A percentile compares a stretch with the other conserved stretches of the same genome.
phyloP scores from a whole-genome alignment of 1,139 yeast species.

The Casaregolazyma suthepensis region DNA sequence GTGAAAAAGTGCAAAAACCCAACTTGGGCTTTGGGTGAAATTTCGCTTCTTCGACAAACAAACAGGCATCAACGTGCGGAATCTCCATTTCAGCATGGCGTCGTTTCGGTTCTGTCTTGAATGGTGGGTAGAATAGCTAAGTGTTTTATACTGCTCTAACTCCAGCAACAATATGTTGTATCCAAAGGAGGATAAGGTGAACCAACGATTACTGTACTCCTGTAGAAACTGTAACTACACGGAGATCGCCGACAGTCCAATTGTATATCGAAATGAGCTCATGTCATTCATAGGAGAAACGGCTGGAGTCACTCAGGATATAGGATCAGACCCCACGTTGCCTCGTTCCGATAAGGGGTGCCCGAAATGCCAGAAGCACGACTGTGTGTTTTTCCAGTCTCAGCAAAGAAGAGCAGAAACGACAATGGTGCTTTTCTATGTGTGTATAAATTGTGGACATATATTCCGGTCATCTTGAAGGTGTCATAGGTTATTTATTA shows the following conservation, averaged over 20 bases:
- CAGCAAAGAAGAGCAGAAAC: slow-evolving; percentile 95
- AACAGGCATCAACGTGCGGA: neutral
- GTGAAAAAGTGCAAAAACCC: slow-evolving; percentile 7
- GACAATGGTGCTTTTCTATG: slow-evolving; percentile 85
- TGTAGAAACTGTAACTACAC: slow-evolving; percentile 95
- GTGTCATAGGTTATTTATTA: neutral
- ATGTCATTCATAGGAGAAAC: slow-evolving; percentile 84
- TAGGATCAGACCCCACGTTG: slow-evolving; percentile 89
- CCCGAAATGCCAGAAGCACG: slow-evolving; percentile 79
- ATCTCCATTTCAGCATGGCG: slow-evolving; percentile 45
- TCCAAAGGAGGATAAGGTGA: slow-evolving; percentile 87
- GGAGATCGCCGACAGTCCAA: slow-evolving; percentile 82
- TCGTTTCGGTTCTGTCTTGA: slow-evolving; percentile 91
- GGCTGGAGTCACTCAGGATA: slow-evolving; percentile 96
- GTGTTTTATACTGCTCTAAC: slow-evolving; percentile 10
- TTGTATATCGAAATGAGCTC: slow-evolving; percentile 89
- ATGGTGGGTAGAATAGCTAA: slow-evolving; percentile 39
- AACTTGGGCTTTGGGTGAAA: neutral
- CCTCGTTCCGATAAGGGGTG: slow-evolving; percentile 93
- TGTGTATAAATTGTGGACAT: slow-evolving; percentile 79
- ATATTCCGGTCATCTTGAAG: slow-evolving; percentile 38
- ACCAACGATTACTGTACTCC: slow-evolving; percentile 68
- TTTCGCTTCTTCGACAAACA: neutral
- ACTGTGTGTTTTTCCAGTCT: slow-evolving; percentile 93
- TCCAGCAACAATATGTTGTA: slow-evolving; percentile 87